Base-by-base conservation (phyloP, 495 filamentous ascomycete species). In the Neurospora tetraspora region DNA sequence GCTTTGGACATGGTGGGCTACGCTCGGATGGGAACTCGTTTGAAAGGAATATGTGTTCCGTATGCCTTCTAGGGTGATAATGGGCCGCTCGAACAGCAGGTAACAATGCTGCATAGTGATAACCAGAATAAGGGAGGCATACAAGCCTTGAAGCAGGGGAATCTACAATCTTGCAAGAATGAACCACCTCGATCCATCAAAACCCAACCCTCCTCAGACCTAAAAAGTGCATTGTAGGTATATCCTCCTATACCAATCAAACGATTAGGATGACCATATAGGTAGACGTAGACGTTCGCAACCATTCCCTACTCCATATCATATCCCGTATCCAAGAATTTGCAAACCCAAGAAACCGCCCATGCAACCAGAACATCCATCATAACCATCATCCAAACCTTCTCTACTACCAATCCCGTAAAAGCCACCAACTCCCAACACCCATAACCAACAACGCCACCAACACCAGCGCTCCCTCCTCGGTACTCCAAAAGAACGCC, bases 401-500 rank as follows among this genome's bases (percentile, higher is more conserved):
- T 11, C 23, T 14, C 5, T 14, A 5, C 20, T 71, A 78, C 71
- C 70, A 74, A n/a, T 20, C 71, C 59, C 73, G 71, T 34, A 65
- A 74, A 23, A 82, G 72, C 82, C 81, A 85, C 83, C 84, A 86
- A 42, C 75, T 74, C n/a, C 77, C 80, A 23, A 83, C 70, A 5
- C 77, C 75, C 27, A 84, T 16, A 18, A 79, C 72, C 39, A 82
- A 38, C 31, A 82, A 36, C n/a, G 81, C 80, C n/a, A 74, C 75
- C 38, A 86, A 72, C 18, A 83, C 69, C 23, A 80, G 59, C 10
- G 82, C 79, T n/a, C 81, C 81, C 65, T 82, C 77, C 59, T 76
- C 74, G 7, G 85, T 85, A 69, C 83, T 82, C 74, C 82, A 84
- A 37, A 85, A 43, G 34, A 85, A 74, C 75, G 82, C 84, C 9